These are phyloP conservation scores for Colletotrichum sp. DNA, from an alignment of 2,329 filamentous ascomycete genomes.

Conservation along the genomic window DNA sequence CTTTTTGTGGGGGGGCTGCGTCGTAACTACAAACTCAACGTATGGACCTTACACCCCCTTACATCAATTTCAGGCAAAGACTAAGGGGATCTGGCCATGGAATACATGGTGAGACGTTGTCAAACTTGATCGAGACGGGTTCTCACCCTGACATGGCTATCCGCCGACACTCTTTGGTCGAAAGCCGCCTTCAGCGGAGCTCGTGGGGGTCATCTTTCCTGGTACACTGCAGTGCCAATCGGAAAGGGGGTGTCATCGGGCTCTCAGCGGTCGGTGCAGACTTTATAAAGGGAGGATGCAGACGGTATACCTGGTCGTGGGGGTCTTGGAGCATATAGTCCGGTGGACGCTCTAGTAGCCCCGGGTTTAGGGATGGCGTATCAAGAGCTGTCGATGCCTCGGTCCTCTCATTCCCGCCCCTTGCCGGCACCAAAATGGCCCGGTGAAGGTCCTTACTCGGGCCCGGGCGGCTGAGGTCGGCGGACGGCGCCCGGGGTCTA, in stretches of 20 bases:
- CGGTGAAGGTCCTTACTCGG: background rate
- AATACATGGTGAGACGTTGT: slow-evolving; percentile 1
- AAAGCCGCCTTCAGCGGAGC: background rate
- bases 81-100: background rate
- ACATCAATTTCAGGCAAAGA: background rate
- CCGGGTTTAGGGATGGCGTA: background rate
- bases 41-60: background rate
- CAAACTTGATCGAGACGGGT: background rate
- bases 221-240: background rate
- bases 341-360: background rate
- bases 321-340: background rate
- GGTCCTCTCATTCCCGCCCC: background rate
- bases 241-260: background rate
- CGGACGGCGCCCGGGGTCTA: background rate
- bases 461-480: background rate
- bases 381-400: rapidly evolving
- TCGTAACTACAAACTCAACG: too few relatives aligned
- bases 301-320: background rate
- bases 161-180: background rate
- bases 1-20: too few relatives aligned
- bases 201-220: background rate
- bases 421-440: background rate
- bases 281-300: background rate
- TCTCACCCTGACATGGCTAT: background rate
- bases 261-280: background rate